Percentiles rank a stretch among this genome's conserved stretches.
These are phyloP conservation scores for Amanita muscaria DNA, from an alignment of 768 basidiomycete species.

Conservation along the genomic window DNA sequence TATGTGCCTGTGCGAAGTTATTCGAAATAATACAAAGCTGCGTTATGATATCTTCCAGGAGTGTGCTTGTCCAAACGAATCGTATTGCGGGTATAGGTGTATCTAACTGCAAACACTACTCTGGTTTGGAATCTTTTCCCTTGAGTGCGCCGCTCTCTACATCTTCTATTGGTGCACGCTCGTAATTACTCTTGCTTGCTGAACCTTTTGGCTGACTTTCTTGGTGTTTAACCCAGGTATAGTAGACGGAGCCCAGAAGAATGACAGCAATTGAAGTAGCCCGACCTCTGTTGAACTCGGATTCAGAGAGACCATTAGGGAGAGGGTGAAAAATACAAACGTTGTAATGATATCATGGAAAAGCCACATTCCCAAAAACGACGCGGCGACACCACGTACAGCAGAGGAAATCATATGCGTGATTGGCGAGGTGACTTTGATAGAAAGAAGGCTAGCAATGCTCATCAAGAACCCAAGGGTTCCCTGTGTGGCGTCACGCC, in stretches of 20 bases:
- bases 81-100: slow-evolving; percentile 4
- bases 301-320: neutral
- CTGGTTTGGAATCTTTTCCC: slow-evolving; percentile 12
- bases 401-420: slow-evolving; percentile 97
- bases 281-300: slow-evolving; percentile 49
- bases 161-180: slow-evolving; percentile 57
- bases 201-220: slow-evolving; percentile 42
- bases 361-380: slow-evolving; percentile 70
- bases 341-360: slow-evolving; percentile 75
- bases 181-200: slow-evolving; percentile 33
- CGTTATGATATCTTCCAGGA: too few species aligned
- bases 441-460: slow-evolving; percentile 85
- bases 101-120: slow-evolving; percentile 3
- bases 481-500: slow-evolving; percentile 39
- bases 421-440: slow-evolving; percentile 96
- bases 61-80: too few species aligned
- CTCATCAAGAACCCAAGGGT: slow-evolving; percentile 89
- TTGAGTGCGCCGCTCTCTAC: slow-evolving; percentile 41
- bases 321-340: slow-evolving; percentile 33
- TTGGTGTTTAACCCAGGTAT: slow-evolving; percentile 81
- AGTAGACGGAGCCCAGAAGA: slow-evolving; percentile 72
- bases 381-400: slow-evolving; percentile 89
- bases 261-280: slow-evolving; percentile 75
- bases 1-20: neutral
- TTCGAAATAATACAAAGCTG: too few species aligned